Evolutionary conservation across 2,329 filamentous ascomycete genomes (phyloP).

Genomic region (Aaosphaeria arxii): DNA sequence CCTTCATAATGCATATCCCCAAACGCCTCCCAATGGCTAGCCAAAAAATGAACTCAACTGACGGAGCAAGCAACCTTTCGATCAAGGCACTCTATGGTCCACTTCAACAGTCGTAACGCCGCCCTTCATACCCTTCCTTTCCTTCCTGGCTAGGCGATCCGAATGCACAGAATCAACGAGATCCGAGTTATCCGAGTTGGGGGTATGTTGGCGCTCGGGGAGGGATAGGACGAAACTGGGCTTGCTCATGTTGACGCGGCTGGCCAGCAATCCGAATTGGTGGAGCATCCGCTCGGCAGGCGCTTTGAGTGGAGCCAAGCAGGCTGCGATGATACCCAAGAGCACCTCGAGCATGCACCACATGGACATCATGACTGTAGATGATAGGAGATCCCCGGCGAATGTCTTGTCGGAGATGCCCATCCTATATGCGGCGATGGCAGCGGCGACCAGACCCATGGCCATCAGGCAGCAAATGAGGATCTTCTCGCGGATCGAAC

Average conservation of each 20-base stretch:
- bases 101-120: background rate
- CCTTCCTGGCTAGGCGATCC: background rate
- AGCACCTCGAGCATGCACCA: conserved; percentile 4
- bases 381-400: conserved; percentile 2
- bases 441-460: conserved; percentile 2
- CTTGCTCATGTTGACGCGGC: background rate
- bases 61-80: background rate
- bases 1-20: background rate
- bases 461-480: conserved; percentile 6
- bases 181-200: background rate
- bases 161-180: background rate
- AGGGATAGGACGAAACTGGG: conserved; percentile 1
- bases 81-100: background rate
- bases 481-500: conserved; percentile 3
- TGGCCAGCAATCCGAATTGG: conserved; percentile 1
- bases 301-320: conserved; percentile 1
- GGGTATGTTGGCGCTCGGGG: background rate
- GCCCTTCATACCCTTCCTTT: background rate
- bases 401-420: conserved; percentile 2
- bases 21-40: background rate
- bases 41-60: background rate
- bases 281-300: background rate
- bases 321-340: conserved; percentile 4
- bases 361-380: conserved; percentile 4
- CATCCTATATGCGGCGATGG: conserved; percentile 4